phyloP scores from a whole-genome alignment of 495 filamentous ascomycete genomes.

The Penicillium ucsense region DNA sequence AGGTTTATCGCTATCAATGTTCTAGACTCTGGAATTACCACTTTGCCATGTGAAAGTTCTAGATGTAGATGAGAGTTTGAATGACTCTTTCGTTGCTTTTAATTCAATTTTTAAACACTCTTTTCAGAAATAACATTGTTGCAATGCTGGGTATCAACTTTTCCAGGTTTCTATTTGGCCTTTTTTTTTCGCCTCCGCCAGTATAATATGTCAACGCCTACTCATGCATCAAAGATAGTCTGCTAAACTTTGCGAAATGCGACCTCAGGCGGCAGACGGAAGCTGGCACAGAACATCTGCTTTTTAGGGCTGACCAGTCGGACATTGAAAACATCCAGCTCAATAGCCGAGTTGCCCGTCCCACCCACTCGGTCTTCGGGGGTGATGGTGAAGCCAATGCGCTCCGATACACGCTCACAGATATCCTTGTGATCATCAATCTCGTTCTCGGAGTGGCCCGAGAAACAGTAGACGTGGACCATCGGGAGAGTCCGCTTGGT shows the following conservation, averaged over 20 bases:
- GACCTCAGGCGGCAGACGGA: slow-evolving; percentile 70
- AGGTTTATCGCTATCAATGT: too few species aligned
- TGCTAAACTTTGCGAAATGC: slow-evolving; percentile 48
- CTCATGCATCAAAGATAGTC: slow-evolving; percentile 4
- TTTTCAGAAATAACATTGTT: not conserved
- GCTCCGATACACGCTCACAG: slow-evolving; percentile 54
- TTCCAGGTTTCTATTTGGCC: slow-evolving; percentile 2
- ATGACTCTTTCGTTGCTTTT: too few species aligned
- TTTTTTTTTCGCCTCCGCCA: not conserved
- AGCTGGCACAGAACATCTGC: slow-evolving; percentile 92
- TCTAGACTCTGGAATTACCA: too few species aligned
- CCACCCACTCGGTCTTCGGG: slow-evolving; percentile 43
- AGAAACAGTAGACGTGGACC: slow-evolving; percentile 89
- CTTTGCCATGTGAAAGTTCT: too few species aligned
- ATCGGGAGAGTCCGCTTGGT: slow-evolving; percentile 56
- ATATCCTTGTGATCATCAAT: slow-evolving; percentile 50
- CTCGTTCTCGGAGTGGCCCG: slow-evolving; percentile 62
- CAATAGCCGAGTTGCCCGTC: slow-evolving; percentile 34
- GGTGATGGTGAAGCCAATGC: slow-evolving; percentile 51
- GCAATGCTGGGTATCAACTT: slow-evolving; percentile 7
- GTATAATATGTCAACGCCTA: slow-evolving; percentile 7
- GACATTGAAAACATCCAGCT: slow-evolving; percentile 64
- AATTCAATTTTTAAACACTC: not conserved
- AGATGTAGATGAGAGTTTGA: too few species aligned
- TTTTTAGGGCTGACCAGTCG: slow-evolving; percentile 87